These are phyloP conservation scores for Aspergillus fischeri DNA, from an alignment of 2,329 filamentous ascomycete genomes.

Conservation along the genomic window DNA sequence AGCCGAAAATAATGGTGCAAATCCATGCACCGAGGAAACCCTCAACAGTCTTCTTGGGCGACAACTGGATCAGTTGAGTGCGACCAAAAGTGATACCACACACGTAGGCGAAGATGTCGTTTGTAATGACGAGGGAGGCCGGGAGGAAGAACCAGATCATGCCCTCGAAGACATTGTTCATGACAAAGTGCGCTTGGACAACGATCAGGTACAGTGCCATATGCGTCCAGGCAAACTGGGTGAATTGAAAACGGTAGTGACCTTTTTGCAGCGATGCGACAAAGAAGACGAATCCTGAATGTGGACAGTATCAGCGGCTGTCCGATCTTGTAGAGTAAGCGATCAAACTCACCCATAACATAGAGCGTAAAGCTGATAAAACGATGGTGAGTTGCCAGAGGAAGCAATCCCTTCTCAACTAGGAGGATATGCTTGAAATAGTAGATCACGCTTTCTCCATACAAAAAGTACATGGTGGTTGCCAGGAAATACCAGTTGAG, in stretches of 20 bases:
- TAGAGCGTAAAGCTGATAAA: conserved; percentile 99
- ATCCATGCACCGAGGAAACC: conserved; percentile 95
- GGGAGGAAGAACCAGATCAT: conserved; percentile 99
- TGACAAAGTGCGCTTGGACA: conserved; percentile 96
- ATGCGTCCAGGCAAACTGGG: conserved; percentile 98
- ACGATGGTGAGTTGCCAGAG: conserved; percentile 91
- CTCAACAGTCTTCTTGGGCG: conserved; percentile 98
- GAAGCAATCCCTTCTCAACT: conserved; percentile 87
- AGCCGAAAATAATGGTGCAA: conserved; percentile 84
- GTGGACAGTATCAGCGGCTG: conserved; percentile 9
- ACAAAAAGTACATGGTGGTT: conserved; percentile 99
- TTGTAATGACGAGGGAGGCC: conserved; percentile 90
- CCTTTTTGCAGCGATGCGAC: conserved; percentile 91
- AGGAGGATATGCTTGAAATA: conserved; percentile 99
- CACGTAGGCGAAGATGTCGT: conserved; percentile 97
- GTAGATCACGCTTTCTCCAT: conserved; percentile 98
- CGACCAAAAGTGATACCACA: conserved; percentile 96
- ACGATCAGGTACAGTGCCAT: conserved; percentile 98
- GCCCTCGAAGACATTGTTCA: conserved; percentile 99
- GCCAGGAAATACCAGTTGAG: conserved; percentile 99
- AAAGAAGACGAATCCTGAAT: conserved; percentile 90
- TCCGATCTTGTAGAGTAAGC: background rate
- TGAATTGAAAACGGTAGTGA: conserved; percentile 98
- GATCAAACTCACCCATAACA: conserved; percentile 69
- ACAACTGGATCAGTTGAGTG: conserved; percentile 95